phyloP scores from a whole-genome alignment of 2,329 filamentous ascomycete genomes.

The Claviceps pusilla region DNA sequence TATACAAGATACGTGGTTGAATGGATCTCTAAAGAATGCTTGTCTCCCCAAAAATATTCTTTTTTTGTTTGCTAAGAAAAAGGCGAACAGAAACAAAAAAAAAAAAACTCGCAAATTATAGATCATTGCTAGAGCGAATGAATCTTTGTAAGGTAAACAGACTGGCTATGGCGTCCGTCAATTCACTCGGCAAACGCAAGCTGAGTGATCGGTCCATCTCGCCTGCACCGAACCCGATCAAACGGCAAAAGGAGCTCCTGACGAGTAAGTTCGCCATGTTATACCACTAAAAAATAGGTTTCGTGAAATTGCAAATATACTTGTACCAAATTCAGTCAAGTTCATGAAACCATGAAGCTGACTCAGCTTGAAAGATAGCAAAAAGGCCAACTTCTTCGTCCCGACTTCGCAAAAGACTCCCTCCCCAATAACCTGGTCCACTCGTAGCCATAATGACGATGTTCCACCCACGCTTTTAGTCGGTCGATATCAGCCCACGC shows the following conservation, averaged over 20 bases:
- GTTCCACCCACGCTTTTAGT: constrained; percentile 50
- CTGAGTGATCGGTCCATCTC: constrained; percentile 30
- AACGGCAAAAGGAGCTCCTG: constrained; percentile 18
- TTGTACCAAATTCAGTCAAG: constrained; percentile 24
- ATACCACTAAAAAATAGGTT: background rate
- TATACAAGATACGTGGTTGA: no score
- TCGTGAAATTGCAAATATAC: no score
- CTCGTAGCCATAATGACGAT: constrained; percentile 40
- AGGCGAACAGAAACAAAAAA: no score
- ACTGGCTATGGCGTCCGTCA: constrained; percentile 13
- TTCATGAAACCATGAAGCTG: constrained; percentile 23
- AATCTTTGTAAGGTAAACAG: background rate
- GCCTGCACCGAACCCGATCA: constrained; percentile 30
- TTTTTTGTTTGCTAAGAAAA: no score
- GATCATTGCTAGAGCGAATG: background rate
- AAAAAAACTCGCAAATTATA: no score
- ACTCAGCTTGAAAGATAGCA: constrained; percentile 33
- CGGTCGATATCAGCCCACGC: constrained; percentile 48
- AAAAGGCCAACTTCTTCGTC: constrained; percentile 76
- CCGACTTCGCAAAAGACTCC: constrained; percentile 73
- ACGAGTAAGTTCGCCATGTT: background rate
- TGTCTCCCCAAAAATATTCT: no score
- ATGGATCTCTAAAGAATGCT: no score
- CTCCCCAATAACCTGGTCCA: constrained; percentile 56
- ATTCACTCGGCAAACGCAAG: constrained; percentile 19